Evolutionary conservation across 2,329 filamentous ascomycete species (phyloP), one percentile per base, ranked within the genome.

Genomic region (Calonectria leucothoes): DNA sequence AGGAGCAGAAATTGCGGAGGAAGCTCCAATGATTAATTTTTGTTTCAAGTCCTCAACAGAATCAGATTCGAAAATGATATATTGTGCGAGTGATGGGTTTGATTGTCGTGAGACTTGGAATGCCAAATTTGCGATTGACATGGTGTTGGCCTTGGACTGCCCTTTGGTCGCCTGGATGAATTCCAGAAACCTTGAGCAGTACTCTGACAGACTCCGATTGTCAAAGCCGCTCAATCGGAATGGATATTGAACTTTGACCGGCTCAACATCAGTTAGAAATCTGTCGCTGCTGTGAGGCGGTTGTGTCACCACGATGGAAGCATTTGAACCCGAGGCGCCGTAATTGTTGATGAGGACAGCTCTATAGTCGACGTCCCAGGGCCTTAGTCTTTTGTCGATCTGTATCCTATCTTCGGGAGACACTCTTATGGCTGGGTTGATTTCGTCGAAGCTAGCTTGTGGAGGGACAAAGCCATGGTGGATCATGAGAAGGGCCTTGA

Each of bases 401-500:
- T 64, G 35, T 3, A 64, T 20, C 37, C 11, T 64, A 27, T 64
- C 59, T 4, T 23, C 11, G 2, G 70, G 70, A 0, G 20, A 33
- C 11, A 74, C 65, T 0, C 75, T 55, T 31, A 83, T 76, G 1
- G 59, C 23, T 7, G 72, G 84, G 61, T 81, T 85, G 1, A 84
- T 66, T 0, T 51, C 76, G 1, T 42, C 45, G 71, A 84, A 84
- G 71, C 81, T 83, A 6, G 83, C 80, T 69, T 86, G 84, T 0
- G 81, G 76, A 0, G 84, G 82, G 5, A 86, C 79, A 5, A 33
- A 31, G 3, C 73, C 66, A 1, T 73, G 65, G 4, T 72, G 51
- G 37, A 89, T 81, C 83, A 87, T 87, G 65, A 89, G 76, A 1
- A 86, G 84, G 0, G 86, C 84, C 78, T 90, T 90, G 74, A 89